Evolutionary conservation across 2,329 filamentous ascomycete genomes (phyloP), one percentile per base, ranked within the genome.

Genomic region (Colletotrichum godetiae): DNA sequence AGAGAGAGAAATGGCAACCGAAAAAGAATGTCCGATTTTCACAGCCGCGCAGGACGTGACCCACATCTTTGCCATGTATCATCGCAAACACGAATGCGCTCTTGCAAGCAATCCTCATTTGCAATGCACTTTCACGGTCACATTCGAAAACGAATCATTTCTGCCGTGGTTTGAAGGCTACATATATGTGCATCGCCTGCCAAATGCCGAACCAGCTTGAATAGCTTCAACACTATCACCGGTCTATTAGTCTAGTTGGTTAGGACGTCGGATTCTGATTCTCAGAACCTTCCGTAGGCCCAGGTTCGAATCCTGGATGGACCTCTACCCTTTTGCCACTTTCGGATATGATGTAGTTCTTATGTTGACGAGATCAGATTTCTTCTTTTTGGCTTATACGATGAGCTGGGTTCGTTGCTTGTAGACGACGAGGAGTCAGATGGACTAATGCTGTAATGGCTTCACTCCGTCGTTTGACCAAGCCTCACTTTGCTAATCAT

Each of bases 191-290:
- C 11, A 1, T 1, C 10, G 2, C 1, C 3, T 0, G 12, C 0
- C 1, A 0, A 4, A 2, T 0, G 22, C 22, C 29, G 19, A 27
- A 4, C 35, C 12, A 2, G 7, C 8, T 15, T 4, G 0, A 3
- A 0, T 35, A 3, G 6, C 2, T 12, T 22, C 4, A 13, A 8
- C 0, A 7, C 1, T 0, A 1, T 11, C 13, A 29, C 0, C 3
- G 71, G 71, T 73, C 71, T 71, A 73, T 73, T 73, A 73, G 71
- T 73, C 71, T 73, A 73, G 71, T 73, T 73, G 71, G 71, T 73
- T 73, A 73, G 61, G 71, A 73, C 71, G 71, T 73, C 71, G 71
- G 71, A 73, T 73, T 73, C 71, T 73, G 71, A 73, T 33, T 66
- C 1, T 29, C 60, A 57, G 61, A 35, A 35, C 13, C 19, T 73